These are phyloP conservation scores for Mycocentrospora acerina DNA, from an alignment of 2,329 filamentous ascomycete genomes.

Conservation along the genomic window DNA sequence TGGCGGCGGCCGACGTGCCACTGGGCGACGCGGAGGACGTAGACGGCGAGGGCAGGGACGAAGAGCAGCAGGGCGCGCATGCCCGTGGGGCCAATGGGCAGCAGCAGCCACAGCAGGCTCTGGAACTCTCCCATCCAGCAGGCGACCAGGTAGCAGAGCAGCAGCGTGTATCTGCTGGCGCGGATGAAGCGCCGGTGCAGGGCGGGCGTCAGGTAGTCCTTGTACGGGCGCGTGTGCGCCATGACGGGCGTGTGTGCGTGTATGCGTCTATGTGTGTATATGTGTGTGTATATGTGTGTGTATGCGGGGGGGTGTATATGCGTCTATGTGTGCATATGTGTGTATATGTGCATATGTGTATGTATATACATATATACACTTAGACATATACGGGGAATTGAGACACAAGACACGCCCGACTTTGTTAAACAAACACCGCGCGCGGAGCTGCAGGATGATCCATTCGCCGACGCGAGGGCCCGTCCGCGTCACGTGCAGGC, in stretches of 20 bases:
- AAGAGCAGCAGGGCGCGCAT: conserved; percentile 76
- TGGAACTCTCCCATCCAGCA: conserved; percentile 68
- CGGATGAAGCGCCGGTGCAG: conserved; percentile 84
- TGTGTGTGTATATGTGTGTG: conserved; percentile 18
- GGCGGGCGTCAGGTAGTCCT: conserved; percentile 87
- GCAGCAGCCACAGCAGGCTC: conserved; percentile 75
- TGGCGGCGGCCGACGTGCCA: conserved; percentile 67
- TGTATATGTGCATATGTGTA: not conserved
- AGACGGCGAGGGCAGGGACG: conserved; percentile 71
- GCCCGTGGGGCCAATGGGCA: conserved; percentile 75
- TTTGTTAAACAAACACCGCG: conserved; percentile 31
- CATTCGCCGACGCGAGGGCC: conserved; percentile 10
- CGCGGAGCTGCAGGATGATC: conserved; percentile 16
- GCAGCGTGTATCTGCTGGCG: conserved; percentile 69
- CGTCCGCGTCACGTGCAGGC: too few relatives aligned
- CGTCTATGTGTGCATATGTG: too few relatives aligned
- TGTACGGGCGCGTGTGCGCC: conserved; percentile 66
- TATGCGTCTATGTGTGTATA: too few relatives aligned
- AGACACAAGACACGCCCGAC: too few relatives aligned
- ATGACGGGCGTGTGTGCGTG: conserved; percentile 24
- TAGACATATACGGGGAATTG: too few relatives aligned
- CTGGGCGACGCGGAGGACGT: conserved; percentile 82
- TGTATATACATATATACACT: too few relatives aligned
- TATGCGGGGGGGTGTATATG: conserved; percentile 5
- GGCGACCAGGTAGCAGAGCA: conserved; percentile 72